Evolutionary conservation across 164 flowering plant species (phyloP), one percentile per base, ranked within the genome.

Genomic region (Stephania yunnanensis): DNA sequence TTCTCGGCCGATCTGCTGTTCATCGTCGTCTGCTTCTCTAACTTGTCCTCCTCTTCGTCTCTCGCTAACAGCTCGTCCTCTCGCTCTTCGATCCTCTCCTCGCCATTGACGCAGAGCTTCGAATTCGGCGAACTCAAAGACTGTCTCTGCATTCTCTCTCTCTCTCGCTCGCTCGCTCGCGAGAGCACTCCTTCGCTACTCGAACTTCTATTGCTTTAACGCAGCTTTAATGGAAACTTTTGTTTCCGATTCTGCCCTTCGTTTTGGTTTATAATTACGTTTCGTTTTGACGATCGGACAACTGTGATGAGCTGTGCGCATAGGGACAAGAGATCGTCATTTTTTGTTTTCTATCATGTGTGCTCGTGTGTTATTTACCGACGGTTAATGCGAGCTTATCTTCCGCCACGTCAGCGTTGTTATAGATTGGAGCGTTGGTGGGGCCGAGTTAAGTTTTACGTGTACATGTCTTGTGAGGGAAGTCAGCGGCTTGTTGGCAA

Each of bases 121-220:
- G 85, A 77, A 48, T 52, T 76, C 19, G 89, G 87, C 10, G 71
- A 68, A 48, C 73, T 84, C n/a, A 89, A 81, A n/a, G 92, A 87
- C 46, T 86, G 90, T 65, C 92, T 82, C n/a, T 89, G 92, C 89
- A 89, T 89, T 78, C 25, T 73, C 25, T 55, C 11, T 46, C 25
- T 25, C 25, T 25, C 25, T 25, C 25, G 25, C 25, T 25, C 25
- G 25, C 25, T 25, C 25, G 25, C 13, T 64, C 46, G 53, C 17
- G 22, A 58, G 68, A 36, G 42, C 4, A 4, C 42, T 36, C 2
- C 42, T 36, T 36, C 42, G 42, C 4, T 36, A 36, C 42, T 36
- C 3, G 3, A 2, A 36, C 42, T 36, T 2, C 42, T 36, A 36
- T 36, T 36, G 42, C 42, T 36, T 36, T 2, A 36, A 70, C 61